Evolutionary conservation across 192 early-diverging fungal species (phyloP).

Genomic region (Gonapodya sp.): DNA sequence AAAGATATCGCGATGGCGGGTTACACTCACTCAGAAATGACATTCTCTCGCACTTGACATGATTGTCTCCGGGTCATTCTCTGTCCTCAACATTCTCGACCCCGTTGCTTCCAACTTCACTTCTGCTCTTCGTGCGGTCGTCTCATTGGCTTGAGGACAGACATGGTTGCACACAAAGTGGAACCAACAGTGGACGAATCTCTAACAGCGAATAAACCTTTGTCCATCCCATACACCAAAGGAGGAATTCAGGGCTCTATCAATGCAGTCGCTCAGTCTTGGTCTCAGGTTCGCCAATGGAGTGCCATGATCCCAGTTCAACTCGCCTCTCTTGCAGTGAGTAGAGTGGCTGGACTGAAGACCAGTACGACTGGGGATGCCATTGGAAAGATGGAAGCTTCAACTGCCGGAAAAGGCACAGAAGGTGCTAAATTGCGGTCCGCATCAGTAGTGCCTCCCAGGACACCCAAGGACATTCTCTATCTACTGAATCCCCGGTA

Average conservation of each 20-base stretch:
- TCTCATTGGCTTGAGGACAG: background rate
- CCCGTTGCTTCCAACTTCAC: background rate
- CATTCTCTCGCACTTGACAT: background rate
- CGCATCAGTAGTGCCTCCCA: no score
- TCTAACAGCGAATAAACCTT: background rate
- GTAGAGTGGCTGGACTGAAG: background rate
- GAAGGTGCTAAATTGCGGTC: no score
- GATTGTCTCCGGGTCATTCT: background rate
- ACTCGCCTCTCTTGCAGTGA: background rate
- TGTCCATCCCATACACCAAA: background rate
- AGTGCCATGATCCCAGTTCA: background rate
- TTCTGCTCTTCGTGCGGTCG: background rate
- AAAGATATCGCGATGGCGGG: background rate
- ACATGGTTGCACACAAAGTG: background rate
- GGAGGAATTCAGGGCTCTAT: background rate
- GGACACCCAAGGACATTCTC: constrained; percentile 23
- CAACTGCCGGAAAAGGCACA: constrained; percentile 11
- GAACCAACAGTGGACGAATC: background rate
- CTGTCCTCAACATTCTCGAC: background rate
- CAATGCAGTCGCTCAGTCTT: background rate
- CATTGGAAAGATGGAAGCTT: background rate
- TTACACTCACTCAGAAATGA: background rate
- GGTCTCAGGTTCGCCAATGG: background rate
- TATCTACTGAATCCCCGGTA: constrained; percentile 31
- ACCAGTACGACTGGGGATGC: background rate